Conservation (phyloP, 306 rosid species). For the Psophocarpus tetragonolobus region DNA sequence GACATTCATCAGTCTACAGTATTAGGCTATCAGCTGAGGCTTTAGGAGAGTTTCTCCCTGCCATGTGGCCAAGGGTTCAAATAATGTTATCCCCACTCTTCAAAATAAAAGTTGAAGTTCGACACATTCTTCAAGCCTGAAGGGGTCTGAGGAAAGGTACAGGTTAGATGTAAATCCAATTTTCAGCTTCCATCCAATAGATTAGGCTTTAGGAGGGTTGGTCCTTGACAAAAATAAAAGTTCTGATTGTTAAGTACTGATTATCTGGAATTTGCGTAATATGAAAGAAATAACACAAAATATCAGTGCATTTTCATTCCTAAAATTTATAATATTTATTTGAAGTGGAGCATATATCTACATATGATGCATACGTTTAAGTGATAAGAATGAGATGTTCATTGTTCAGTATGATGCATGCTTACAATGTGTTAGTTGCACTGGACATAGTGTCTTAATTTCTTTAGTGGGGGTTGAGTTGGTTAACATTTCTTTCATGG, state of each 20-base stretch:
- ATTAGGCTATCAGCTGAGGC: neutral
- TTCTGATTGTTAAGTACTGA: neutral
- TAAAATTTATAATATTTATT: neutral
- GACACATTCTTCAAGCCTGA: neutral
- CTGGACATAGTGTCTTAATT: neutral
- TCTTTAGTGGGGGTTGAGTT: neutral
- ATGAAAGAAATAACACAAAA: conserved; percentile 1
- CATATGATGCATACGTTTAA: neutral
- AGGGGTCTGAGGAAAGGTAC: neutral
- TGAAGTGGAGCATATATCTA: neutral
- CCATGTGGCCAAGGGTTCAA: neutral
- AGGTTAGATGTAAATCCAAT: neutral
- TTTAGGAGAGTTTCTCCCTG: neutral
- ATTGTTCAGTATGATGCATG: conserved; percentile 7
- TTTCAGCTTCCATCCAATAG: neutral
- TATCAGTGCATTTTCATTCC: neutral
- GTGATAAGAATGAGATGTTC: conserved; percentile 7
- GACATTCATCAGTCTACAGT: neutral
- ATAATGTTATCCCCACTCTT: neutral
- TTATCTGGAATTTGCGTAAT: neutral
- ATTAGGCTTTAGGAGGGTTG: neutral
- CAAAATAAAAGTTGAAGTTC: neutral
- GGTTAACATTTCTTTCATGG: neutral
- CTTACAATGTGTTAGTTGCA: neutral
- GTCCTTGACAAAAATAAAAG: neutral